Percentiles rank a stretch among this genome's conserved stretches.
Evolutionary conservation across 305 asterid genomes (phyloP).

Genomic region (Solanum hybrid): DNA sequence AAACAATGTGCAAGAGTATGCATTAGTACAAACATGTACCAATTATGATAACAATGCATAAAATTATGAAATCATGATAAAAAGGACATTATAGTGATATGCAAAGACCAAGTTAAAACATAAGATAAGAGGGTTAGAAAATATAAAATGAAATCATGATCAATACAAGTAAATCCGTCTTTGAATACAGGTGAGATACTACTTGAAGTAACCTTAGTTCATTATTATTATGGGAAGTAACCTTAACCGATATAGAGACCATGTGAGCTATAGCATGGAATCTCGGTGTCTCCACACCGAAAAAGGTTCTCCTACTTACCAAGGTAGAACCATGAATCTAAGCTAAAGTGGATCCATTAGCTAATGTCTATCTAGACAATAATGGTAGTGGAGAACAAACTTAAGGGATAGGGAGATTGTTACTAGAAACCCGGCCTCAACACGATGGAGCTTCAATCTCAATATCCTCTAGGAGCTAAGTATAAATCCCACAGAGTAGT

Average conservation of each 20-base stretch:
- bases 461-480: background rate
- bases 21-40: background rate
- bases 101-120: background rate
- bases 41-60: background rate
- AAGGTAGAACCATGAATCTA: background rate
- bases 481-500: background rate
- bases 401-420: background rate
- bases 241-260: background rate
- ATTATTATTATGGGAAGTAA: background rate
- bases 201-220: background rate
- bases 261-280: background rate
- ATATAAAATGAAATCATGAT: background rate
- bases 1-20: background rate
- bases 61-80: background rate
- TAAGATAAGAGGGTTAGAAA: background rate
- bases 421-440: background rate
- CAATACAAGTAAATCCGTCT: background rate
- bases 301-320: background rate
- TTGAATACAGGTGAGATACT: background rate
- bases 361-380: background rate
- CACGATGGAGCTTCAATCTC: background rate
- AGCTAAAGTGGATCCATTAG: background rate
- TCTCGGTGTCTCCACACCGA: background rate
- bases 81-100: background rate
- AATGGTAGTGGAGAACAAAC: background rate